A percentile compares a stretch with the other conserved stretches of the same genome.
Evolutionary conservation across 192 early-diverging fungal genomes (phyloP).

Genomic region (Gaertneriomyces sp.): DNA sequence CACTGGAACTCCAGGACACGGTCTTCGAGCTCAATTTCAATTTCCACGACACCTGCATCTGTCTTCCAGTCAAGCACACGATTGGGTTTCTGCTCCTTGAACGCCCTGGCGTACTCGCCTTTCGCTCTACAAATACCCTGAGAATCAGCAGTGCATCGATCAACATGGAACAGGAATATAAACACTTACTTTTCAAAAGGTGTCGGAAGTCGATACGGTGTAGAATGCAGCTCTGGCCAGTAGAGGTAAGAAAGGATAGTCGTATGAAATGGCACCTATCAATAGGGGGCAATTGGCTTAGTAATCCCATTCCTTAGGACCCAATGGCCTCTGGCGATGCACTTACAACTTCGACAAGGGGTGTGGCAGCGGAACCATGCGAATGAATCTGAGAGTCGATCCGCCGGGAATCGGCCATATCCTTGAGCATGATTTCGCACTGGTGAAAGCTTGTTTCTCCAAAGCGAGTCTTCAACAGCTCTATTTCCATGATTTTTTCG

Average conservation of each 20-base stretch:
- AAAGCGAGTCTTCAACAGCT: slow-evolving; percentile 23
- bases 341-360: too few relatives aligned
- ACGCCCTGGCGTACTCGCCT: not conserved
- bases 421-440: slow-evolving; percentile 26
- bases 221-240: slow-evolving; percentile 16
- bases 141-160: not conserved
- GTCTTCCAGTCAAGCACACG: slow-evolving; percentile 9
- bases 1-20: not conserved
- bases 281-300: not conserved
- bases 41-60: slow-evolving; percentile 12
- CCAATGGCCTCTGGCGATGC: too few relatives aligned
- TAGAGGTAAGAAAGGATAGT: slow-evolving; percentile 12
- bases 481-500: slow-evolving; percentile 12
- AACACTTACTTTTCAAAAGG: slow-evolving; percentile 2
- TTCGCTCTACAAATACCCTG: slow-evolving; percentile 1
- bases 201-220: slow-evolving; percentile 3
- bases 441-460: slow-evolving; percentile 17
- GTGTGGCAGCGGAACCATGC: too few relatives aligned
- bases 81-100: slow-evolving; percentile 23
- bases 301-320: too few relatives aligned
- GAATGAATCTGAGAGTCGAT: slow-evolving; percentile 9
- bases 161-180: not conserved
- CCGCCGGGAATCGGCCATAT: slow-evolving; percentile 21
- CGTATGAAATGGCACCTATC: slow-evolving; percentile 5
- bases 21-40: slow-evolving; percentile 11